These are phyloP conservation scores for Fusarium mangiferae DNA, from an alignment of 2,329 filamentous ascomycete species.

Conservation along the genomic window DNA sequence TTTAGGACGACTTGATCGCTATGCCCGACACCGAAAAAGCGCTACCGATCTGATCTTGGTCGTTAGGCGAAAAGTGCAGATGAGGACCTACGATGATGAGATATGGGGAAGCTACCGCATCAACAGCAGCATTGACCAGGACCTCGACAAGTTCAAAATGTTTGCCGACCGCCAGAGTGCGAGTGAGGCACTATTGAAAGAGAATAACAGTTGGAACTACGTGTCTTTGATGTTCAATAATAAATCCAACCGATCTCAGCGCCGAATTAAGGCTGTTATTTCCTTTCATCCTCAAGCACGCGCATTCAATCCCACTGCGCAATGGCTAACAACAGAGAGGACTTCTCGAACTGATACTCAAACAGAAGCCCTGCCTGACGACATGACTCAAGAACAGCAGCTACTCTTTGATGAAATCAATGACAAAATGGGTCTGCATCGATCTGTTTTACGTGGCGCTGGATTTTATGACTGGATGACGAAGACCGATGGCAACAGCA, in stretches of 20 bases:
- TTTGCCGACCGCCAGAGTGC: background rate
- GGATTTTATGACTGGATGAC: constrained; percentile 15
- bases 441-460: constrained; percentile 14
- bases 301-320: background rate
- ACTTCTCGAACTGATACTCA: too few species aligned
- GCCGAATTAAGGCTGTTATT: background rate
- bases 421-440: constrained; percentile 14
- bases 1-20: background rate
- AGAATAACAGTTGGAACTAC: background rate
- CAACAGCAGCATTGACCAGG: background rate
- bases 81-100: too few species aligned
- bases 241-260: background rate
- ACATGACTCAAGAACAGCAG: rapidly evolving
- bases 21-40: background rate
- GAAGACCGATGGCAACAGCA: background rate
- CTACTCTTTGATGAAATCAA: background rate
- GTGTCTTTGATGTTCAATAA: background rate
- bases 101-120: background rate
- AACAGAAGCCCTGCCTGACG: rapidly evolving
- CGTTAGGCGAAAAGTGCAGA: background rate
- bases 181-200: background rate
- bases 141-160: background rate
- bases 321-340: too few species aligned
- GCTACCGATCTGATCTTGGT: background rate
- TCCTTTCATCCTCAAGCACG: background rate